These are phyloP conservation scores for Cicer judaicum DNA, from an alignment of 306 rosid species.

Conservation along the genomic window DNA sequence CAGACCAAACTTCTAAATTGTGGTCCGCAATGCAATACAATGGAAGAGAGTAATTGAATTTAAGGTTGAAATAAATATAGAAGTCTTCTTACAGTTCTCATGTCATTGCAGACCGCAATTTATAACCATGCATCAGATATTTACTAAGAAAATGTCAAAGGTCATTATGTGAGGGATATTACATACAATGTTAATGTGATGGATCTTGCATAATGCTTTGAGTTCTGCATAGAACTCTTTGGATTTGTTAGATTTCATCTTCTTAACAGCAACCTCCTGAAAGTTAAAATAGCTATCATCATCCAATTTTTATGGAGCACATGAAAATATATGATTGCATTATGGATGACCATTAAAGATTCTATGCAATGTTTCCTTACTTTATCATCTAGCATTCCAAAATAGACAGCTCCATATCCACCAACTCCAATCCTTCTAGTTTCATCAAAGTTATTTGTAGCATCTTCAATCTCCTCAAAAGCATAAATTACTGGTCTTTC, in stretches of 20 bases:
- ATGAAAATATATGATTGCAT: conserved; percentile 18
- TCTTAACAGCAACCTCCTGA: conserved; percentile 88
- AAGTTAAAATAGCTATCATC: conserved; percentile 42
- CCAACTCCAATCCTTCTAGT: conserved; percentile 73
- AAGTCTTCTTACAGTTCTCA: too few relatives aligned
- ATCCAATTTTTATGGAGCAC: conserved; percentile 17
- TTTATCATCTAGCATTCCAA: conserved; percentile 66
- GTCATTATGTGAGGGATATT: background rate
- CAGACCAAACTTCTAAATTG: too few relatives aligned
- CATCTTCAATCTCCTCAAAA: conserved; percentile 72
- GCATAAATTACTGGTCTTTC: conserved; percentile 61
- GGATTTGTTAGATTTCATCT: conserved; percentile 78
- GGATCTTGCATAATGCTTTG: conserved; percentile 74
- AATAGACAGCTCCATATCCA: conserved; percentile 79
- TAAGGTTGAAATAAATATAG: too few relatives aligned
- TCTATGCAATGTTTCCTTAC: conserved; percentile 48
- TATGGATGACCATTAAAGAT: conserved; percentile 7
- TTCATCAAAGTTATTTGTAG: conserved; percentile 67
- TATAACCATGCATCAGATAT: background rate
- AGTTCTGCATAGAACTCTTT: conserved; percentile 89
- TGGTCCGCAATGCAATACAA: too few relatives aligned
- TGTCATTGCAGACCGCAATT: too few relatives aligned
- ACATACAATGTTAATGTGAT: conserved; percentile 71
- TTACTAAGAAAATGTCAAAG: conserved; percentile 4
- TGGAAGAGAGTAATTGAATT: too few relatives aligned